Conservation (phyloP, 176 grass and related monocot genomes). For the Avena insularis region DNA sequence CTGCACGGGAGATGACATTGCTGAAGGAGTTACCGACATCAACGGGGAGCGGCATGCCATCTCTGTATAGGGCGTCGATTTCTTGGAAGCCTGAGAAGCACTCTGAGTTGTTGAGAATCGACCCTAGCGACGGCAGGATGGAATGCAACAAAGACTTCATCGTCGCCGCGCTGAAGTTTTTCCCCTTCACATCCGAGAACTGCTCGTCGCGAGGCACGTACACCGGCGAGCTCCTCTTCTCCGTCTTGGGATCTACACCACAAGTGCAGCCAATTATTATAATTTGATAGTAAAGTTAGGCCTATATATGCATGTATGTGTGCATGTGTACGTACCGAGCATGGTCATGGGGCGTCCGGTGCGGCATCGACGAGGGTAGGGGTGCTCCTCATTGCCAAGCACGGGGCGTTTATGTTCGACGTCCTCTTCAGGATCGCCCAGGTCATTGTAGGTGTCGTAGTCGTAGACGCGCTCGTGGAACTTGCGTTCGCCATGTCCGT, state of each 20-base stretch:
- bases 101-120: conserved; percentile 41
- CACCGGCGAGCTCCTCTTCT: conserved; percentile 33
- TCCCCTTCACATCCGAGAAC: conserved; percentile 80
- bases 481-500: conserved; percentile 39
- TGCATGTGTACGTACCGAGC: conserved; percentile 13
- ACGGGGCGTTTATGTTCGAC: conserved; percentile 28
- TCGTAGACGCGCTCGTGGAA: conserved; percentile 50
- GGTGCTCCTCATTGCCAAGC: conserved; percentile 53
- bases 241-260: conserved; percentile 55
- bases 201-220: conserved; percentile 17
- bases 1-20: conserved; percentile 51
- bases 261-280: too few relatives aligned
- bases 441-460: conserved; percentile 73
- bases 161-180: conserved; percentile 59
- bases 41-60: conserved; percentile 58
- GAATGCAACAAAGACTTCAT: conserved; percentile 60
- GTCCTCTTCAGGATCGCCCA: conserved; percentile 47
- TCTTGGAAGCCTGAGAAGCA: conserved; percentile 76
- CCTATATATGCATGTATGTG: too few relatives aligned
- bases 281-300: too few relatives aligned
- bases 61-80: conserved; percentile 70
- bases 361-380: conserved; percentile 73
- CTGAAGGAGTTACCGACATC: conserved; percentile 16
- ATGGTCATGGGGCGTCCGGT: conserved; percentile 51
- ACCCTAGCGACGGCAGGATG: conserved; percentile 57